Percentiles rank a stretch among this genome's conserved stretches.
Evolutionary conservation across 176 grass and related monocot species (phyloP).

Genomic region (Avena eriantha): DNA sequence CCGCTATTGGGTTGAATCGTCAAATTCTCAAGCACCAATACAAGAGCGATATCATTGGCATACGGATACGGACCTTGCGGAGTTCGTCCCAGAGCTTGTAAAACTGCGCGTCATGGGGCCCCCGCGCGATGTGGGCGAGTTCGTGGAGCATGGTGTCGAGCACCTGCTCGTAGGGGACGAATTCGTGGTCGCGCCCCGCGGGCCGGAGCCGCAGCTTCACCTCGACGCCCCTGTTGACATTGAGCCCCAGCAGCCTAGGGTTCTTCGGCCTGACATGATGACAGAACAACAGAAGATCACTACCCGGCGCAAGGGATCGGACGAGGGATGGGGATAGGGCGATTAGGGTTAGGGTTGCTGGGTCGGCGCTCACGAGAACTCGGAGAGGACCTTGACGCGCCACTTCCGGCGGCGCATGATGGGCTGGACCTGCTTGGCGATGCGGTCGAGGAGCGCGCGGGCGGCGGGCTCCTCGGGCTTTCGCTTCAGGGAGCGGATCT

Average conservation of each 20-base stretch:
- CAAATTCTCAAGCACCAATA: neutral
- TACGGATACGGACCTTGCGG: constrained; percentile 61
- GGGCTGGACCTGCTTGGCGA: constrained; percentile 92
- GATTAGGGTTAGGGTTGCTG: constrained; percentile 35
- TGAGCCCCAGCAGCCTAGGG: constrained; percentile 83
- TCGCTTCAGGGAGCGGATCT: constrained; percentile 68
- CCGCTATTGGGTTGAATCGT: neutral
- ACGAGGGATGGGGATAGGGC: neutral
- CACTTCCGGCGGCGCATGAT: constrained; percentile 97
- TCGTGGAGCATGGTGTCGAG: constrained; percentile 98
- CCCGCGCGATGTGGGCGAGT: constrained; percentile 77
- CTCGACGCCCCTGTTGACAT: constrained; percentile 70
- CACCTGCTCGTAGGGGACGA: constrained; percentile 88
- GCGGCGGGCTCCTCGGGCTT: constrained; percentile 79
- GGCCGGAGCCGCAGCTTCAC: constrained; percentile 86
- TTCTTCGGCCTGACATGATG: constrained; percentile 35
- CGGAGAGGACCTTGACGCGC: constrained; percentile 87
- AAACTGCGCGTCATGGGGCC: constrained; percentile 78
- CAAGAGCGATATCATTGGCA: neutral
- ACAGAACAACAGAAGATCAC: too few relatives aligned
- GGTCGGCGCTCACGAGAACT: constrained; percentile 72
- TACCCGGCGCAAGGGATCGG: neutral
- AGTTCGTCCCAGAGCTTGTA: constrained; percentile 99
- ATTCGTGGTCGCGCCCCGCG: constrained; percentile 71
- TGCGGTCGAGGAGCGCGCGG: constrained; percentile 69